Evolutionary conservation across 2,329 filamentous ascomycete genomes (phyloP).

Genomic region (Meredithiella fracta): DNA sequence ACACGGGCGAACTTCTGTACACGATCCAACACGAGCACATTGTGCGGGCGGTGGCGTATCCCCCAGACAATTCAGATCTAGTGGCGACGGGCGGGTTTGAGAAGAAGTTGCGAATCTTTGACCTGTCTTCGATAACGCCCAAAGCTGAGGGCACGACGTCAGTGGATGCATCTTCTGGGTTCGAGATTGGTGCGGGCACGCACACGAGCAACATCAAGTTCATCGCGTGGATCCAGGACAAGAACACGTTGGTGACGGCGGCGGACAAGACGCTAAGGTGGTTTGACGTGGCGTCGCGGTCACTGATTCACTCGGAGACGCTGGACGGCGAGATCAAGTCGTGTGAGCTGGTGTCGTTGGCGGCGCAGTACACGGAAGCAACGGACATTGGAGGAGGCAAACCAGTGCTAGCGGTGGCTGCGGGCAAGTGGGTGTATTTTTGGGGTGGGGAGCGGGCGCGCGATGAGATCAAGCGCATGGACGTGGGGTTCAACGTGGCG

Average conservation of each 20-base stretch:
- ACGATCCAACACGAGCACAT: constrained; percentile 89
- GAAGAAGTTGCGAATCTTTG: constrained; percentile 90
- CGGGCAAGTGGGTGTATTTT: constrained; percentile 88
- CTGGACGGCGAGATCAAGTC: constrained; percentile 79
- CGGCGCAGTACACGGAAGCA: constrained; percentile 39
- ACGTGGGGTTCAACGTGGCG: constrained; percentile 70
- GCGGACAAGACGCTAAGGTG: constrained; percentile 85
- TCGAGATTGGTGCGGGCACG: constrained; percentile 73
- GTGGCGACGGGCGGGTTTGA: constrained; percentile 89
- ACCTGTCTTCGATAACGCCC: constrained; percentile 47
- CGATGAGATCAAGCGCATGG: constrained; percentile 58
- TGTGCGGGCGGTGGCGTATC: constrained; percentile 82
- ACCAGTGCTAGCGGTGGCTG: constrained; percentile 70
- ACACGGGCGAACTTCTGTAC: constrained; percentile 75
- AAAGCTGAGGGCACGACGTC: constrained; percentile 17
- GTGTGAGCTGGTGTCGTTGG: constrained; percentile 68
- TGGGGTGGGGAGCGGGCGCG: constrained; percentile 63
- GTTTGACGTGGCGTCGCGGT: constrained; percentile 72
- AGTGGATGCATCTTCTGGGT: constrained; percentile 46
- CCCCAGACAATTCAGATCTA: constrained; percentile 62
- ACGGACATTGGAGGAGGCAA: constrained; percentile 49
- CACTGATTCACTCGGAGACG: constrained; percentile 57
- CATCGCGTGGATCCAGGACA: constrained; percentile 83
- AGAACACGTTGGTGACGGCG: constrained; percentile 78
- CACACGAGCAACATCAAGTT: constrained; percentile 87